phyloP scores from a whole-genome alignment of 2,329 filamentous ascomycete genomes.

The Claviceps humidiphila region DNA sequence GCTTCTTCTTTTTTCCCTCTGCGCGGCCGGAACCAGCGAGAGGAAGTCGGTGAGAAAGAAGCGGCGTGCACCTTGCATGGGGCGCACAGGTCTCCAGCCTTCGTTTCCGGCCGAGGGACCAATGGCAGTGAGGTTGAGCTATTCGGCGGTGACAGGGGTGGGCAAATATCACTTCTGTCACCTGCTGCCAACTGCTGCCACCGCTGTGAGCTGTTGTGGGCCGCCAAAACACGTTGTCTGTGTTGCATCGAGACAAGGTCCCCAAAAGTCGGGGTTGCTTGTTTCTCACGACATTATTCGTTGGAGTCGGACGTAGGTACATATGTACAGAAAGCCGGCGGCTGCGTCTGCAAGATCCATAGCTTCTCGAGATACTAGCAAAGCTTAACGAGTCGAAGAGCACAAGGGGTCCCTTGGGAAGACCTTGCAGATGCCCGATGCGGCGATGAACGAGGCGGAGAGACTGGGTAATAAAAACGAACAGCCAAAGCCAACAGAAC shows the following conservation, averaged over 20 bases:
- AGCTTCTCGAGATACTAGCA: neutral
- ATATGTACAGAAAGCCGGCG: neutral
- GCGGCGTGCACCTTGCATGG: conserved; percentile 6
- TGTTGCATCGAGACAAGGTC: neutral
- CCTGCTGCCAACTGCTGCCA: neutral
- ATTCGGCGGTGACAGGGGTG: conserved; percentile 11
- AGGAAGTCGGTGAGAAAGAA: conserved; percentile 6
- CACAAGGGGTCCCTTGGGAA: neutral
- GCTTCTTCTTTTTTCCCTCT: conserved; percentile 1
- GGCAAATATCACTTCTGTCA: neutral
- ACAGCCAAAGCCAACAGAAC: neutral
- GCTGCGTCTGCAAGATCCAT: neutral
- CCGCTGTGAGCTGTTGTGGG: conserved; percentile 4
- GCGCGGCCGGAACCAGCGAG: neutral
- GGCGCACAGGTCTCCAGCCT: neutral
- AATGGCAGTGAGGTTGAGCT: conserved; percentile 7
- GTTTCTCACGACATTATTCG: neutral
- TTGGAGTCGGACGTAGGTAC: neutral
- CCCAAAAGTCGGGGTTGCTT: neutral
- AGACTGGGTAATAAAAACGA: neutral
- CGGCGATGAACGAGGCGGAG: neutral
- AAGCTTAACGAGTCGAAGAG: neutral
- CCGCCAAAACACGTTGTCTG: conserved; percentile 5
- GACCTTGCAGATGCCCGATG: neutral
- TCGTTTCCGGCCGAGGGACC: conserved; percentile 6